Percentiles rank a stretch among this genome's conserved stretches.
Evolutionary conservation across 441 rosid species (phyloP).

Genomic region (Omphalea diandra): DNA sequence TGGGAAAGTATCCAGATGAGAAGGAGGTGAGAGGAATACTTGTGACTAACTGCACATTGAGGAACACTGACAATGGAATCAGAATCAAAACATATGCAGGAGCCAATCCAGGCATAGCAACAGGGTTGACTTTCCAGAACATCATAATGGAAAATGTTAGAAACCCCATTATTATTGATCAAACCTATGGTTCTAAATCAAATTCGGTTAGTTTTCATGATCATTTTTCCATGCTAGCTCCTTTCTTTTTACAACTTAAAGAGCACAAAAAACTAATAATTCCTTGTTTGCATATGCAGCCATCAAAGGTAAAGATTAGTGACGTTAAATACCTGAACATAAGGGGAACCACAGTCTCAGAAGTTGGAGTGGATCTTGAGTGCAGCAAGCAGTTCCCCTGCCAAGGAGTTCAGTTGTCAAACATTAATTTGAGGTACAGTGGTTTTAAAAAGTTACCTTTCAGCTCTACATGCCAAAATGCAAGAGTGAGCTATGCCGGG

Average conservation of each 20-base stretch:
- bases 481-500: slow-evolving; percentile 32
- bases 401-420: slow-evolving; percentile 29
- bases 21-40: slow-evolving; percentile 43
- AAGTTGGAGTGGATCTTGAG: slow-evolving; percentile 36
- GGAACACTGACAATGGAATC: slow-evolving; percentile 48
- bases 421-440: slow-evolving; percentile 39
- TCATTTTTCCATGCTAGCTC: too few relatives aligned
- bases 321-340: slow-evolving; percentile 46
- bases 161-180: slow-evolving; percentile 75
- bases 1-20: slow-evolving; percentile 54
- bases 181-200: slow-evolving; percentile 41
- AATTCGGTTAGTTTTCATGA: slow-evolving; percentile 19
- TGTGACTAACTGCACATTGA: slow-evolving; percentile 50
- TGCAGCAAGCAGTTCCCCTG: slow-evolving; percentile 58
- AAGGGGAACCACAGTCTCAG: slow-evolving; percentile 46
- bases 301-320: slow-evolving; percentile 50
- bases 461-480: slow-evolving; percentile 37
- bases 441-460: slow-evolving; percentile 30
- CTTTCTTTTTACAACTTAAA: not conserved
- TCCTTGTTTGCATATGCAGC: slow-evolving; percentile 22
- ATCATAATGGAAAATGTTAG: slow-evolving; percentile 46
- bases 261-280: not conserved
- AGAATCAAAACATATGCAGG: slow-evolving; percentile 71
- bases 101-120: slow-evolving; percentile 44
- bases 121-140: slow-evolving; percentile 38